phyloP scores from a whole-genome alignment of 169 alveolate species.

The Eimeria tenella region DNA sequence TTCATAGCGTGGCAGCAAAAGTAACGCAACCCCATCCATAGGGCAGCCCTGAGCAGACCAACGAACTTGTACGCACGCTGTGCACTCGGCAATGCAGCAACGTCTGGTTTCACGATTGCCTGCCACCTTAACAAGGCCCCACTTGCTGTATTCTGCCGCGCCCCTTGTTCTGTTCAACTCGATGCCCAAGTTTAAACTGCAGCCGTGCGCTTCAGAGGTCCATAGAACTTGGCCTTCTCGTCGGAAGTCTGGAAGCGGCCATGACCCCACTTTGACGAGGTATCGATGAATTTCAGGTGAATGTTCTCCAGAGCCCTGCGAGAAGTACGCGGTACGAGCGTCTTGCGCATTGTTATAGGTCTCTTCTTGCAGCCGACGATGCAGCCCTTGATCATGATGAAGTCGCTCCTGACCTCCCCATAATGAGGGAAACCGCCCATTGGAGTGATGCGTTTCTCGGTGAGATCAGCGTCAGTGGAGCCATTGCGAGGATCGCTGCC shows the following conservation, averaged over 20 bases:
- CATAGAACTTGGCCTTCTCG: conserved; percentile 98
- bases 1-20: too few relatives aligned
- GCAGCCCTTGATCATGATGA: conserved; percentile 99
- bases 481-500: conserved; percentile 94
- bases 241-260: conserved; percentile 99
- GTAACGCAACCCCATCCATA: too few relatives aligned
- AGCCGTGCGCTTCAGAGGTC: conserved; percentile 87
- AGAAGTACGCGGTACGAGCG: conserved; percentile 95
- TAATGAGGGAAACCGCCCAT: conserved; percentile 99
- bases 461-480: conserved; percentile 98
- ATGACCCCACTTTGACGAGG: conserved; percentile 99
- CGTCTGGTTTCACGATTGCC: too few relatives aligned
- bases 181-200: neutral
- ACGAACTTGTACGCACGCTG: too few relatives aligned
- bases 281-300: conserved; percentile 99
- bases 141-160: too few relatives aligned
- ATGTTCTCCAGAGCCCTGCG: conserved; percentile 97
- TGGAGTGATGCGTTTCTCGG: conserved; percentile 99
- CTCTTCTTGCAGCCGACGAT: conserved; percentile 99
- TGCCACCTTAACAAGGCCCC: too few relatives aligned
- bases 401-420: conserved; percentile 99
- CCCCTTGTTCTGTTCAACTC: too few relatives aligned
- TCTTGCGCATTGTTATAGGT: conserved; percentile 97
- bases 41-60: too few relatives aligned
- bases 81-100: too few relatives aligned